Evolutionary conservation across 2,329 filamentous ascomycete species (phyloP), one percentile per base, ranked within the genome.

Genomic region (Colletotrichum magnum): DNA sequence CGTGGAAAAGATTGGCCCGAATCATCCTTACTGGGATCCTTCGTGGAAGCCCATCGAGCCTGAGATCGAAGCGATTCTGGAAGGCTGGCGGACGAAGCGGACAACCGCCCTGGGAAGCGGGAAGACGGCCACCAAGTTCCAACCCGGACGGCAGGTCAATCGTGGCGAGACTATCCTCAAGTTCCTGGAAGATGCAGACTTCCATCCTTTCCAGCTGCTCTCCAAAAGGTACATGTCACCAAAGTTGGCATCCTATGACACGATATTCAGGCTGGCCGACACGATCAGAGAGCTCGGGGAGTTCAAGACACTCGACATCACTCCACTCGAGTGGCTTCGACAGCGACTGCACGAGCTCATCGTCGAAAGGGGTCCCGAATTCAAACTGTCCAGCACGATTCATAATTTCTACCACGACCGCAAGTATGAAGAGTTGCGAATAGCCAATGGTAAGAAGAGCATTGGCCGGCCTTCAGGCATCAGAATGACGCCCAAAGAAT

Each of bases 131-230:
- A 82, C 81, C 43, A 84, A 87, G 58, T 89, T 88, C 69, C 81
- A 88, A 71, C 85, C 86, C 6, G 84, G 86, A 6, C 83, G 87
- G 1, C 87, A 89, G 71, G 83, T 89, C 57, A 89, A 89, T 70
- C 83, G 87, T 5, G 88, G 88, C 21, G 79, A 82, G 12, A 77
- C 80, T 24, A 85, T 88, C n/a, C 78, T 89, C 41, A 81, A 85
- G 52, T 89, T 88, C 64, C 77, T 89, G 5, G 76, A 82, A 7
- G 77, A 82, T 0, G 85, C 83, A n/a, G 79, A 83, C 2, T 84
- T 89, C 68, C 86, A 86, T 71, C 88, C 88, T 0, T 89, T 86
- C 66, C 88, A 90, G 74, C 82, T 89, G 10, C 79, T 89, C 3
- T 81, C 77, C 39, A 89, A 89, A 75, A 79, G 81, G 21, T 87